These are phyloP conservation scores for Metrosideros polymorpha DNA, from an alignment of 441 rosid species.

Conservation along the genomic window DNA sequence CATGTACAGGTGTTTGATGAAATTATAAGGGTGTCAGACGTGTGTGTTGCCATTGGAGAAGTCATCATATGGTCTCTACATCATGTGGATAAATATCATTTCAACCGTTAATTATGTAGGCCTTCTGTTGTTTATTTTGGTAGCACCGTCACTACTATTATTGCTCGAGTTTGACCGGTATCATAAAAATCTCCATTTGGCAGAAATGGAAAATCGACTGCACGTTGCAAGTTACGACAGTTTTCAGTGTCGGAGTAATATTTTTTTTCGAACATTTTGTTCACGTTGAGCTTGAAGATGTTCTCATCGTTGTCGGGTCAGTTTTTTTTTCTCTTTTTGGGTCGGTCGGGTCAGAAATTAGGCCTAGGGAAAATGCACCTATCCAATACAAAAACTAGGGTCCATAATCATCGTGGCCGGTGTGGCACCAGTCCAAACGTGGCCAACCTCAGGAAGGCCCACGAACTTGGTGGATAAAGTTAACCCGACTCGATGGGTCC, in stretches of 20 bases:
- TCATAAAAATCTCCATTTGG: not conserved
- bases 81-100: not conserved
- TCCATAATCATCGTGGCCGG: not conserved
- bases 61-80: not conserved
- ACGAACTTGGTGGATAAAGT: not conserved
- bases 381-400: too few relatives aligned
- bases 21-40: not conserved
- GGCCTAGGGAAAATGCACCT: not conserved
- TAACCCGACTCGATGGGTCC: not conserved
- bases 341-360: not conserved
- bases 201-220: not conserved
- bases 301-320: not conserved
- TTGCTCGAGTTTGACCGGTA: not conserved
- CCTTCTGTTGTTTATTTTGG: not conserved
- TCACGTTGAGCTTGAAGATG: not conserved
- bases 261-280: too few relatives aligned
- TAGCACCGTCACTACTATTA: not conserved
- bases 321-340: too few relatives aligned
- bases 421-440: not conserved
- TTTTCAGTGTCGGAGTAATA: not conserved
- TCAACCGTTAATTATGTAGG: not conserved
- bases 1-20: not conserved
- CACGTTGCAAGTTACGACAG: not conserved
- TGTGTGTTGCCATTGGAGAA: not conserved
- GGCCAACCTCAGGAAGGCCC: not conserved